Base-by-base conservation (phyloP, 768 basidiomycete species). In the Pisolithus albus region DNA sequence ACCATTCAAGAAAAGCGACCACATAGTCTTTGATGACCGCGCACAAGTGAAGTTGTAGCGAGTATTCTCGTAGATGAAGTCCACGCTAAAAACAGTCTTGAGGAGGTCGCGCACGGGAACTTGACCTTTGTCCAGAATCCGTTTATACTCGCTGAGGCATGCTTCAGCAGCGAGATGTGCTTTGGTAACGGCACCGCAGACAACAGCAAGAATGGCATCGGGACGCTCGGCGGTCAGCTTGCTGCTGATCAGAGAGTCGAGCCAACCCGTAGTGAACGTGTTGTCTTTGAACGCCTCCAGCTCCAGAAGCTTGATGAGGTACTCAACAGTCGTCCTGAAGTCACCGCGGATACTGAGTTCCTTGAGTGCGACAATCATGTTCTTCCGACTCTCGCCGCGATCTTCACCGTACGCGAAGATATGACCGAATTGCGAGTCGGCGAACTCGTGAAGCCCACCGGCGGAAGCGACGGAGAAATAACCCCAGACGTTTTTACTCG, bases 381-480 rank as follows among this genome's bases (percentile, higher is more conserved):
- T 98, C 77, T 99, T 99, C 62, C 96, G 72, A 61, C 88, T 89
- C 70, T 98, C 94, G 54, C 81, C 75, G 58, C 96, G 90, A 65
- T 98, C 95, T 69, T 94, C 88, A 48, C 96, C 96, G 61, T 97
- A 97, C 16, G 95, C 96, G 59, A 99, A 99, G 65, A 98, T 97
- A 66, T 99, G 96, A 49, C 96, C 96, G 63, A 99, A 98, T 61
- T 99, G 96, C 8, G 95, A 98, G 70, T 99, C 96, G 39, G 96
- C 96, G 61, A 93, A 98, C 70, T 99, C 94, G 71, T 99, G 96
- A 49, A 99, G 81, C 68, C 95, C 96, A 66, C 96, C 96, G 9
- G 94, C 87, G 13, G 87, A 86, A 41, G 82, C 83, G 61, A 99
- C 96, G 15, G 96, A 98, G 78, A 99, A 99, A 74, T 99, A 99